A percentile compares a stretch with the other conserved stretches of the same genome.
Evolutionary conservation across 306 rosid species (phyloP).

Genomic region (Urtica urens): DNA sequence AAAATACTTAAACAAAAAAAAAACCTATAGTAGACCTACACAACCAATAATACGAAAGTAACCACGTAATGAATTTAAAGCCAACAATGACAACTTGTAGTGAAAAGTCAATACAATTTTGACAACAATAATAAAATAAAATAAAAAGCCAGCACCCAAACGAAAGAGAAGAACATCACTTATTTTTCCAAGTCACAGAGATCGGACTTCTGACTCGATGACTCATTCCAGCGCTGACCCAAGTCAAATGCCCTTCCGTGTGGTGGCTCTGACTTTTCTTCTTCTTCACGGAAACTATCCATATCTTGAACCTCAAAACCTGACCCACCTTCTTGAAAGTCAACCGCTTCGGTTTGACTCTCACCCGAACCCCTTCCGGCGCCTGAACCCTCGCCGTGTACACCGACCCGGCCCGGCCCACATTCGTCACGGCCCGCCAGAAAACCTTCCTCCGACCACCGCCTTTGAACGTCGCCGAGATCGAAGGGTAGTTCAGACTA

Average conservation of each 20-base stretch:
- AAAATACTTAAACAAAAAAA: not conserved
- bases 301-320: slow-evolving; percentile 49
- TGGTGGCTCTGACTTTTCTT: slow-evolving; percentile 13
- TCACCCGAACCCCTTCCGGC: slow-evolving; percentile 58
- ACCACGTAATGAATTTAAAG: too few relatives aligned
- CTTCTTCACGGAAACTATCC: slow-evolving; percentile 47
- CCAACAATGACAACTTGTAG: not conserved
- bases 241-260: slow-evolving; percentile 64
- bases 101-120: not conserved
- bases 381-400: slow-evolving; percentile 58
- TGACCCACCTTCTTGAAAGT: slow-evolving; percentile 38
- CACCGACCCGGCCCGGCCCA: slow-evolving; percentile 55
- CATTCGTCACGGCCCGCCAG: slow-evolving; percentile 51
- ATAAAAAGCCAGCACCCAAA: slow-evolving; percentile 2
- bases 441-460: slow-evolving; percentile 37
- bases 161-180: not conserved
- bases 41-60: too few relatives aligned
- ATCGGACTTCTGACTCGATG: slow-evolving; percentile 77
- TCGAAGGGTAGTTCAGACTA: slow-evolving; percentile 77
- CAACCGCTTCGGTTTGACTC: slow-evolving; percentile 49
- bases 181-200: slow-evolving; percentile 60
- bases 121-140: slow-evolving; percentile 1
- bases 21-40: not conserved
- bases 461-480: slow-evolving; percentile 46
- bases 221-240: slow-evolving; percentile 37